phyloP scores from a whole-genome alignment of 305 asterid genomes.

The Solanum aculeatissimum region DNA sequence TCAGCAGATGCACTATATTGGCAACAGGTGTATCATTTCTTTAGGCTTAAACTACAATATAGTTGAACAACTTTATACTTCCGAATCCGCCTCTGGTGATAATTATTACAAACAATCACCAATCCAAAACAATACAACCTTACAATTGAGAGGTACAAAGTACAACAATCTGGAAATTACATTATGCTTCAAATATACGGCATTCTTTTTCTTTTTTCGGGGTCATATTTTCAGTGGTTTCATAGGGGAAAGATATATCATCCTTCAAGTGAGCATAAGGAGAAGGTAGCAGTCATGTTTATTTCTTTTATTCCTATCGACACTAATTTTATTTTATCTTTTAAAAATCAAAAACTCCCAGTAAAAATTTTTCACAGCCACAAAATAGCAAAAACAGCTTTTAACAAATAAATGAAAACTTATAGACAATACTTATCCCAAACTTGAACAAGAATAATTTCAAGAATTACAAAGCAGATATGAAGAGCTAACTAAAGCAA shows the following conservation, averaged over 20 bases:
- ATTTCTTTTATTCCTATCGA: not conserved
- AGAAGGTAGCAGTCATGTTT: not conserved
- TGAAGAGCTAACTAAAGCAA: not conserved
- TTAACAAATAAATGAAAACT: not conserved
- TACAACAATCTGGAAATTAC: not conserved
- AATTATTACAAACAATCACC: not conserved
- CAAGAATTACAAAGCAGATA: not conserved
- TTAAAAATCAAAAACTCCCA: not conserved
- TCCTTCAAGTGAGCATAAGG: not conserved
- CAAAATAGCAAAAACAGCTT: not conserved
- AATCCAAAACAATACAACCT: not conserved
- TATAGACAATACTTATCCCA: not conserved
- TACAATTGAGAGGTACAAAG: not conserved
- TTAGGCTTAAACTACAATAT: not conserved
- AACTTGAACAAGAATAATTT: not conserved
- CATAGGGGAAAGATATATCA: not conserved
- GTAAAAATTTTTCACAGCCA: not conserved
- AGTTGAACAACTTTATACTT: not conserved
- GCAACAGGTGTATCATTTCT: not conserved
- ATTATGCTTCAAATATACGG: not conserved
- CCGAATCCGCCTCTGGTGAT: not conserved
- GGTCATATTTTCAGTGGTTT: not conserved
- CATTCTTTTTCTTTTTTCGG: not conserved
- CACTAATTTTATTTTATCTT: not conserved
- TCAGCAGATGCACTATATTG: not conserved